phyloP scores from a whole-genome alignment of 1,284 basidiomycete species.

The Ceratobasidium sp. region DNA sequence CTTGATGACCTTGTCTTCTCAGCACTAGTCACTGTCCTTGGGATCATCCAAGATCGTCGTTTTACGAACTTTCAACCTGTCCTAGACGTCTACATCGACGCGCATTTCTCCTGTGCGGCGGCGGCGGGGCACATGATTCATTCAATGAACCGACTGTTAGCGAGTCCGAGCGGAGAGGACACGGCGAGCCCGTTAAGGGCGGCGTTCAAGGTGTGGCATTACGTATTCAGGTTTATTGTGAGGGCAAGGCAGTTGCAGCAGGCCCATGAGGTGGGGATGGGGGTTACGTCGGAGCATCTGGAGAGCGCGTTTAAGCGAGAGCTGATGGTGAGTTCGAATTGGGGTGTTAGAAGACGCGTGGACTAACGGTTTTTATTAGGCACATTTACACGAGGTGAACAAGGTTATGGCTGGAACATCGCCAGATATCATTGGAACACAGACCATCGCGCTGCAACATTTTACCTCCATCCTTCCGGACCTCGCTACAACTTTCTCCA shows the following conservation, averaged over 20 bases:
- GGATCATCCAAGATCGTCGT: conserved; percentile 93
- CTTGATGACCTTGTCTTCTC: conserved; percentile 92
- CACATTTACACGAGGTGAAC: conserved; percentile 85
- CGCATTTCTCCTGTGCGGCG: conserved; percentile 85
- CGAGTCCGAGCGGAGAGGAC: conserved; percentile 79
- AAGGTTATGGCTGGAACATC: conserved; percentile 87
- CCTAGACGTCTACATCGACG: conserved; percentile 92
- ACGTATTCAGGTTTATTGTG: conserved; percentile 94
- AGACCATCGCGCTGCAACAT: conserved; percentile 93
- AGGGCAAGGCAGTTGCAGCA: conserved; percentile 90
- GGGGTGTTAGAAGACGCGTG: not conserved
- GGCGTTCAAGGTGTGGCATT: conserved; percentile 96
- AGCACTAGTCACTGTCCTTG: conserved; percentile 89
- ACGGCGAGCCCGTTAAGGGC: conserved; percentile 84
- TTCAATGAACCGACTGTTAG: conserved; percentile 88
- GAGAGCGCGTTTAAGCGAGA: conserved; percentile 90
- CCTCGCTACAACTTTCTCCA: conserved; percentile 82
- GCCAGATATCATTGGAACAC: conserved; percentile 94
- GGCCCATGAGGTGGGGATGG: conserved; percentile 80
- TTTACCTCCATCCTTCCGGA: conserved; percentile 94
- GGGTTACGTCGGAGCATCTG: conserved; percentile 86
- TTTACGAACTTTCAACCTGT: conserved; percentile 96
- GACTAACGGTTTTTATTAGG: conserved; percentile 40
- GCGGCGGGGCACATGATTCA: conserved; percentile 86
- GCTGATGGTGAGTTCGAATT: conserved; percentile 59